Evolutionary conservation across 768 basidiomycete species (phyloP).

Genomic region (Galerina marginata): DNA sequence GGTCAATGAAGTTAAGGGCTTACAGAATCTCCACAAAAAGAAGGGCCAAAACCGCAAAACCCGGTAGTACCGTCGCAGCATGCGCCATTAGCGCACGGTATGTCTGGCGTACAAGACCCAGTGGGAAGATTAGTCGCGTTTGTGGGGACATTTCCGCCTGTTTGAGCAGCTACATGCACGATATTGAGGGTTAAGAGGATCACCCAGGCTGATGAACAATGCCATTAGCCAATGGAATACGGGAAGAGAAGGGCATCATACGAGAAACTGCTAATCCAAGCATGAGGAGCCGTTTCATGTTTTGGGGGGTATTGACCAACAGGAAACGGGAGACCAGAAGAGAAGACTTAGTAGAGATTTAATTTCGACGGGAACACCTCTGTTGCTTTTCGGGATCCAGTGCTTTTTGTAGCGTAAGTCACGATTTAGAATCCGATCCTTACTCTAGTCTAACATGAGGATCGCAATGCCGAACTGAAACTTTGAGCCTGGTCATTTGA

Average conservation of each 20-base stretch:
- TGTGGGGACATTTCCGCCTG: neutral
- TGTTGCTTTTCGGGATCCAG: neutral
- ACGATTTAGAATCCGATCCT: too few species aligned
- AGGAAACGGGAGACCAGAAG: neutral
- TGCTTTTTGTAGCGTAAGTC: too few species aligned
- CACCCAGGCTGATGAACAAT: neutral
- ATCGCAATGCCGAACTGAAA: too few species aligned
- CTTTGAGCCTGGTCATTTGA: too few species aligned
- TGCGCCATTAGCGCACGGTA: slow-evolving; percentile 9
- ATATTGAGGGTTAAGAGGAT: neutral
- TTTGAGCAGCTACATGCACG: neutral
- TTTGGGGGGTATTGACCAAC: neutral
- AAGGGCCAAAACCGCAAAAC: slow-evolving; percentile 6
- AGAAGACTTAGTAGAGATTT: neutral
- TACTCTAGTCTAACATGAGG: too few species aligned
- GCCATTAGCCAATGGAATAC: neutral
- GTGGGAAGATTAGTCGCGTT: neutral
- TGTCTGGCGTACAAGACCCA: neutral
- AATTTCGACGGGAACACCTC: neutral
- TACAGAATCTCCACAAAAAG: neutral
- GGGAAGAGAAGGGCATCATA: too few species aligned
- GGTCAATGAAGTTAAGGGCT: neutral
- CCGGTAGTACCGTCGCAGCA: slow-evolving; percentile 6
- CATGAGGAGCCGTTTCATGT: too few species aligned
- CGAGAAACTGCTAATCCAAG: too few species aligned